Conservation (phyloP, 2,329 filamentous ascomycete species). For the Pseudogymnoascus sp. region DNA sequence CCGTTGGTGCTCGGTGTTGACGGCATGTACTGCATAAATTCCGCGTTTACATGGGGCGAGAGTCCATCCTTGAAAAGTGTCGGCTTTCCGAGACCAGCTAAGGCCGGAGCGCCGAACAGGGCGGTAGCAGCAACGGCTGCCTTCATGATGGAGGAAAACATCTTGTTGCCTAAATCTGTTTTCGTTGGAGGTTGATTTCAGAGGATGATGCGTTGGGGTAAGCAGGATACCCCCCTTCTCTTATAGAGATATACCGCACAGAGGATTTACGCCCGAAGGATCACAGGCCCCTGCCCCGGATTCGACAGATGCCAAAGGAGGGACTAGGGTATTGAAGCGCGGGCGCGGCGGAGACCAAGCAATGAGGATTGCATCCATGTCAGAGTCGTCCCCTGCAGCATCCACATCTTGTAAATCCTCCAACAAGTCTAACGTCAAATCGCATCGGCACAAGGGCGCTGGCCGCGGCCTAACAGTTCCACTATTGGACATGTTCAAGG, state of each 20-base stretch:
- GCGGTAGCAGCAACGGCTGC: background rate
- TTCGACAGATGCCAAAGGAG: background rate
- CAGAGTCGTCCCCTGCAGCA: background rate
- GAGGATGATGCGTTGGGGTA: background rate
- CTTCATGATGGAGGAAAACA: constrained; percentile 1
- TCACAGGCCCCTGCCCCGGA: background rate
- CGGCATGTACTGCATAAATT: background rate
- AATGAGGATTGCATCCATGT: constrained; percentile 5
- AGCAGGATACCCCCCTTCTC: background rate
- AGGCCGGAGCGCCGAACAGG: background rate
- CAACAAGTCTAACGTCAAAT: background rate
- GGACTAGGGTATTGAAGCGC: background rate
- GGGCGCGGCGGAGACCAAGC: background rate
- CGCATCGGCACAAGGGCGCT: background rate
- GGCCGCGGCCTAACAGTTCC: background rate
- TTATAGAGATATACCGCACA: background rate
- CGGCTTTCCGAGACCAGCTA: background rate
- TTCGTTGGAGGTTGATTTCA: background rate
- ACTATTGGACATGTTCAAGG: background rate
- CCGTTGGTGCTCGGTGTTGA: background rate
- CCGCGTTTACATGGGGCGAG: background rate
- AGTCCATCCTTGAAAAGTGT: background rate
- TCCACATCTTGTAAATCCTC: background rate
- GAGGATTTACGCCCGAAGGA: constrained; percentile 1
- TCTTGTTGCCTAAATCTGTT: background rate